Base-by-base conservation (phyloP, 2,329 filamentous ascomycete species). In the Drechmeria coniospora region DNA sequence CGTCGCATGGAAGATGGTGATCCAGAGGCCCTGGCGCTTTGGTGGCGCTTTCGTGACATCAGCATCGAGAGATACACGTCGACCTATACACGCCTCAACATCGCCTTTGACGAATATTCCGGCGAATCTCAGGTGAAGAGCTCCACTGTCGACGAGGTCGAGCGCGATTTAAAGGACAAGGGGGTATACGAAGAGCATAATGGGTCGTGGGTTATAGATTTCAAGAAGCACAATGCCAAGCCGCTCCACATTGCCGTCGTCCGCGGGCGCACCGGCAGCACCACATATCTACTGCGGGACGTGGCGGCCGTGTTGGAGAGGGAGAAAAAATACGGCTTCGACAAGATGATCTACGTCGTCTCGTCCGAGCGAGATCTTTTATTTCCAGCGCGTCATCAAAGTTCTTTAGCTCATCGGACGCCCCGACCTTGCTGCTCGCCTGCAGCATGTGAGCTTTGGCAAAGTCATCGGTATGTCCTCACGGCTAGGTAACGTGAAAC, bases 221-320 rank as follows among this genome's bases (percentile, higher is more conserved):
- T 81, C 35, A 61, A 63, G 25, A 78, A 79, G 49, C 68, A 79
- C 44, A 62, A 65, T 6, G 62, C 63, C 3, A 79, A 77, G 50
- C 75, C 72, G 36, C 61, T 79, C 6, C 74, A 73, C 27, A 73
- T 71, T 41, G 74, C 71, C 1, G 63, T 80, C 27, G 60, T 80
- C 30, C 62, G 74, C 40, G 70, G 73, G 45, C 69, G 73, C 4
- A 45, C 43, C 33, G 76, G 76, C 20, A 78, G 71, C 2, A 69
- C 69, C 8, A 61, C 74, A 1, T 81, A 81, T 48, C 58, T 80
- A 20, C 74, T 76, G 16, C 66, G 77, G 40, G 76, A 81, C 45
- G 68, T 81, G 23, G 76, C 70, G 9, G 71, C 72, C 5, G 71
- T 70, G 17, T 47, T 70, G 13, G 72, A 42, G 22, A 28, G 38